phyloP scores from a whole-genome alignment of 2,329 filamentous ascomycete genomes.

The Ophiostoma populinum region DNA sequence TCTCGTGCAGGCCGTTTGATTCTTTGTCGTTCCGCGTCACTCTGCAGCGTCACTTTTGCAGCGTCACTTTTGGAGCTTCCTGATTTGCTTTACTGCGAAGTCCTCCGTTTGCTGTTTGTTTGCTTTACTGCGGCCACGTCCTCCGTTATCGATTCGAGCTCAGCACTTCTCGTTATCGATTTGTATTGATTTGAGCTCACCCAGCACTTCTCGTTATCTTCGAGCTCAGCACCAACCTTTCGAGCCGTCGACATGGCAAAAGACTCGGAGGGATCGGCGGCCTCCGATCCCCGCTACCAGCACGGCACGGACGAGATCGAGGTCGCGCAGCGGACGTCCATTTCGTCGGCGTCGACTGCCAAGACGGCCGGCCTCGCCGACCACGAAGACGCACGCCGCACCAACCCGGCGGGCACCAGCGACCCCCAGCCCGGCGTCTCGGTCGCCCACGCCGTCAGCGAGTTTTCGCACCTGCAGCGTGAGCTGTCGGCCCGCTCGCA shows the following conservation, averaged over 20 bases:
- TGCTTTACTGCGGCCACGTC: no score
- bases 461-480: slow-evolving; percentile 51
- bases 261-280: no score
- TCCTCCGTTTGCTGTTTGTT: no score
- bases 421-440: slow-evolving; percentile 35
- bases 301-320: slow-evolving; percentile 11
- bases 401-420: slow-evolving; percentile 31
- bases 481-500: slow-evolving; percentile 41
- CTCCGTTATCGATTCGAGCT: no score
- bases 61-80: no score
- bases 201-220: neutral
- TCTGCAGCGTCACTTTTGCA: no score
- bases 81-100: no score
- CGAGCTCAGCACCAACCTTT: neutral
- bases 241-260: no score
- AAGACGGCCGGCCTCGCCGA: slow-evolving; percentile 20
- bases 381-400: slow-evolving; percentile 23
- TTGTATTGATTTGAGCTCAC: no score
- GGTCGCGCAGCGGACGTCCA: slow-evolving; percentile 8
- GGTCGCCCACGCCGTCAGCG: slow-evolving; percentile 48
- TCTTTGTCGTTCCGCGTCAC: no score
- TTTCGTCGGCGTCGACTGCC: slow-evolving; percentile 11
- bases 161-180: no score
- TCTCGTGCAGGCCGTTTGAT: no score
- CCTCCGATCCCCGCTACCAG: slow-evolving; percentile 4